Percentiles rank a stretch among this genome's conserved stretches.
Conservation (phyloP, 169 alveolate species). For the Condylostoma magnum region DNA sequence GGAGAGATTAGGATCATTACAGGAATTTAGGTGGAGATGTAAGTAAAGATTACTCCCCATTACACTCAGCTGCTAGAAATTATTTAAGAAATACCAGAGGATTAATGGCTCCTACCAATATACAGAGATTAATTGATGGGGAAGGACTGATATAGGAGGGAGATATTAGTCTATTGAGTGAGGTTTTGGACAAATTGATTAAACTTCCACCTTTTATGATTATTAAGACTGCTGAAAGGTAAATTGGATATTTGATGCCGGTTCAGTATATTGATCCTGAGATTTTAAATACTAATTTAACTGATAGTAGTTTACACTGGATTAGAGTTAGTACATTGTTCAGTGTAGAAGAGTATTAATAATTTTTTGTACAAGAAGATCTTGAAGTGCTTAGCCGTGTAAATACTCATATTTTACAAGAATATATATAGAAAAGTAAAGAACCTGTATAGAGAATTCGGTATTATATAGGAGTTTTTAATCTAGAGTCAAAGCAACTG, state of each 20-base stretch:
- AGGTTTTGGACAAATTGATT: constrained; percentile 3
- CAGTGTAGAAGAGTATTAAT: constrained; percentile 20
- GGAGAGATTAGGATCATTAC: constrained; percentile 19
- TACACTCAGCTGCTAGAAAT: constrained; percentile 22
- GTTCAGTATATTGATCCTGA: constrained; percentile 23
- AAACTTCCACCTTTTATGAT: constrained; percentile 22
- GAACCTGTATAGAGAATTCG: neutral
- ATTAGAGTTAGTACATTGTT: neutral
- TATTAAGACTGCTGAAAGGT: neutral
- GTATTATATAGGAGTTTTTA: constrained; percentile 1
- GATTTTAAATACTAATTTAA: constrained; percentile 4
- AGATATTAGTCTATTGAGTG: constrained; percentile 1
- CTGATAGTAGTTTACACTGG: constrained; percentile 9
- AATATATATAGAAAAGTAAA: neutral
- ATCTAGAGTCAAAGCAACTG: constrained; percentile 10
- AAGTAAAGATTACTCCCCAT: neutral
- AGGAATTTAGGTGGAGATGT: constrained; percentile 14
- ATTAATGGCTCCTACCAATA: constrained; percentile 24
- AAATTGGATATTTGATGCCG: constrained; percentile 16
- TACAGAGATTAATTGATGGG: neutral
- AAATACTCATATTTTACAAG: constrained; percentile 9
- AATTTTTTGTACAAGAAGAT: constrained; percentile 13
- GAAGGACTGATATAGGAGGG: neutral
- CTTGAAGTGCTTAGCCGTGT: constrained; percentile 12
- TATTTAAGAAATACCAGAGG: neutral